Percentiles rank a stretch among this genome's conserved stretches.
phyloP scores from a whole-genome alignment of 2,329 filamentous ascomycete genomes.

The Huntiella moniliformis region DNA sequence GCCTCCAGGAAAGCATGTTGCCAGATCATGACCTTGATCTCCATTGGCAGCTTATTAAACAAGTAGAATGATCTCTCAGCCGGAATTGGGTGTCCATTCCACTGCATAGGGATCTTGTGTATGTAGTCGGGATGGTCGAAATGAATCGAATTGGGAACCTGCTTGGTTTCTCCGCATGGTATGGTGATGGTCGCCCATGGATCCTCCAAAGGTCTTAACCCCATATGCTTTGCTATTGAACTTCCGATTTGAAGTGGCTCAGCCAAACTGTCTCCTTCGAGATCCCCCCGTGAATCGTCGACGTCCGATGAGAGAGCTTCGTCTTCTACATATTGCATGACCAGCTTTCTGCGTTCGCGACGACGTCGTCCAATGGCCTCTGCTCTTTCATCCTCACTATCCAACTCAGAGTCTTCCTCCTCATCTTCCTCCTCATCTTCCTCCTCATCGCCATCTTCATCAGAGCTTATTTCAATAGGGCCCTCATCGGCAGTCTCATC shows the following conservation, averaged over 20 bases:
- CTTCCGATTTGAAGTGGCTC: neutral
- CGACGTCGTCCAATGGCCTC: neutral
- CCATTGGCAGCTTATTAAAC: constrained; percentile 4
- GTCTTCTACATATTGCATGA: no score
- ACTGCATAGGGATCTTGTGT: neutral
- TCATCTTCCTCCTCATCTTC: neutral
- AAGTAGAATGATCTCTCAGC: neutral
- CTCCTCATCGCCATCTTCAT: neutral
- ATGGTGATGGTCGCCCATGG: no score
- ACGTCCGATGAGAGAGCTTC: neutral
- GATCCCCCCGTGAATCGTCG: neutral
- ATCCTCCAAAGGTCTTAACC: no score
- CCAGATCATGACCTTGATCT: constrained; percentile 8
- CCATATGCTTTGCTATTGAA: neutral
- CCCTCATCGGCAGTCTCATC: neutral
- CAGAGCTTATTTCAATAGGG: neutral
- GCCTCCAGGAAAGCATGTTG: constrained; percentile 6
- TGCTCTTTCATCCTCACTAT: neutral
- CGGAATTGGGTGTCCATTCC: neutral
- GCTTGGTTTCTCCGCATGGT: no score
- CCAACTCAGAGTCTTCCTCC: neutral
- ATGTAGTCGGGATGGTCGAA: no score
- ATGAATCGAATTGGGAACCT: no score
- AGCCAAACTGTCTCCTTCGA: neutral
- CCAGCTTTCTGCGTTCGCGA: no score